Base-by-base conservation (phyloP, 169 alveolate species). In the Plasmodium vivax region DNA sequence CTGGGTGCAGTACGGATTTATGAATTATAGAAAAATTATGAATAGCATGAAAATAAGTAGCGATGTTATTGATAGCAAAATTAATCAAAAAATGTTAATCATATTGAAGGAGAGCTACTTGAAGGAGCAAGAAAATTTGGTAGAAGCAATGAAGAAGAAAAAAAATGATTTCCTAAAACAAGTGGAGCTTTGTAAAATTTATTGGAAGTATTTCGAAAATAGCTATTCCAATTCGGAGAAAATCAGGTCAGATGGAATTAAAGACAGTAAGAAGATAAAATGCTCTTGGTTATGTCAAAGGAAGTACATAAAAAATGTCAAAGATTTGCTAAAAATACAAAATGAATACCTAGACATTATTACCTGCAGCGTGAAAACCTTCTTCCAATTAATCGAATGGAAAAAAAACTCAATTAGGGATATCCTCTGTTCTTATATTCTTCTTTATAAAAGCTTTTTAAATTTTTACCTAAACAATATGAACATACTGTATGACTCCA, bases 271-370 rank as follows among this genome's bases (percentile, higher is more conserved):
- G 75, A 92, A 83, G 77, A 92, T 82, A 68, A 92, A 92, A 72
- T 92, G 95, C 30, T 92, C 95, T 4, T 92, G 95, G 95, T 82
- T 92, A 73, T 92, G 95, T 72, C 95, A 92, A 82, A 82, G 92
- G 75, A 92, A 92, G 72, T 92, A 92, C 54, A 45, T 92, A 71
- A 92, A 81, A 47, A 92, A 74, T 82, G 95, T 92, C 23, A 92
- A 92, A 68, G 80, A 82, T 41, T 82, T 92, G 51, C 41, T 92
- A 92, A 47, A 68, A 82, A 83, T 92, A 73, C 95, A 92, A 92
- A 72, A 72, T 82, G 92, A 92, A 72, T 92, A 92, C 41, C 47
- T 92, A 82, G 95, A 92, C 5, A 92, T 82, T 27, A 72, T 92
- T 23, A 51, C 73, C 27, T 8, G 56, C 38, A 19, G 85, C 75